phyloP scores from a whole-genome alignment of 2,329 filamentous ascomycete species.

The Aureobasidium sp. region DNA sequence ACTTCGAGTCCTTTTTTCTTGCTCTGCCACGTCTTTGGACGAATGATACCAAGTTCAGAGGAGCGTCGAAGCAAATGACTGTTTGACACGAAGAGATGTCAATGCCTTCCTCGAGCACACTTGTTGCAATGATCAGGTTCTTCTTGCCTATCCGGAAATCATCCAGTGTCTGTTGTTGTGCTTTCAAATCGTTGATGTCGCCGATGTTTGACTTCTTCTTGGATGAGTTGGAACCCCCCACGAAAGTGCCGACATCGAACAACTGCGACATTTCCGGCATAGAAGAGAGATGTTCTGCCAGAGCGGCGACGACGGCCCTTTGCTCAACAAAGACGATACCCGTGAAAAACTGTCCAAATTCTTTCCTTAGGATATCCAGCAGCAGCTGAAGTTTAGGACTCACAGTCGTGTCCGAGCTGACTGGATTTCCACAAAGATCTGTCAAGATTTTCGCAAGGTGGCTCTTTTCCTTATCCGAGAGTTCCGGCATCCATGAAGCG shows the following conservation, averaged over 20 bases:
- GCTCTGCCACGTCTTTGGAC: conserved; percentile 58
- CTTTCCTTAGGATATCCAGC: conserved; percentile 26
- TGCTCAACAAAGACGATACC: conserved; percentile 41
- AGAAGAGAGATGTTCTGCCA: conserved; percentile 30
- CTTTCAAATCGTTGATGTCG: conserved; percentile 39
- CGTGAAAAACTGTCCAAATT: conserved; percentile 27
- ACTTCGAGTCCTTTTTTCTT: conserved; percentile 47
- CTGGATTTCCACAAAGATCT: neutral
- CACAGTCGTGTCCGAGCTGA: neutral
- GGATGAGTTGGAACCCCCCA: conserved; percentile 40
- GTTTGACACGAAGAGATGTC: conserved; percentile 55
- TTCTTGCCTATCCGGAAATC: conserved; percentile 45
- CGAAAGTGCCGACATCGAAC: conserved; percentile 40
- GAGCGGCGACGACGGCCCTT: conserved; percentile 33
- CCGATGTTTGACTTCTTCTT: conserved; percentile 39
- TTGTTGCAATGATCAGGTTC: conserved; percentile 51
- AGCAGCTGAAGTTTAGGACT: conserved; percentile 22
- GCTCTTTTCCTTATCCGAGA: conserved; percentile 26
- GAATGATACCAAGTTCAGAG: conserved; percentile 54
- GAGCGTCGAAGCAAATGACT: conserved; percentile 56
- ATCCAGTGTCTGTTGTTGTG: conserved; percentile 43
- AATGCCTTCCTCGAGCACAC: conserved; percentile 52
- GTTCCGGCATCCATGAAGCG: conserved; percentile 21
- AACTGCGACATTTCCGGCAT: conserved; percentile 18
- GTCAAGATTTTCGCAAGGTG: conserved; percentile 20